These are phyloP conservation scores for Graphilbum ipis-grandicollis DNA, from an alignment of 2,329 filamentous ascomycete species.

Conservation along the genomic window DNA sequence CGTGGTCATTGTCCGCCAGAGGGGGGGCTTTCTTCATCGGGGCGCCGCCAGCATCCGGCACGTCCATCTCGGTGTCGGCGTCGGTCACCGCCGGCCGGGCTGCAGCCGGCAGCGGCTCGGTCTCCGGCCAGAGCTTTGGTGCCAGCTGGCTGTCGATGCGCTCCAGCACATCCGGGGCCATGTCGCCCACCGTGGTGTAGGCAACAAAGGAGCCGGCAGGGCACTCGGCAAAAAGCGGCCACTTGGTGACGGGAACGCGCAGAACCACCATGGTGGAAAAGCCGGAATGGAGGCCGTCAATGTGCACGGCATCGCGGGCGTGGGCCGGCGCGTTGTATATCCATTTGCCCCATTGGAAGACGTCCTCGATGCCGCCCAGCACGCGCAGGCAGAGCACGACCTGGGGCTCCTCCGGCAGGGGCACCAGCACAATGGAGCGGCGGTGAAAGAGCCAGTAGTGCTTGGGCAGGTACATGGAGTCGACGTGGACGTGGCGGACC, in stretches of 20 bases:
- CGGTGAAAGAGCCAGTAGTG: slow-evolving; percentile 6
- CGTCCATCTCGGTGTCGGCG: background rate
- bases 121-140: slow-evolving; percentile 5
- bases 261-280: slow-evolving; percentile 9
- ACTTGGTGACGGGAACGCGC: slow-evolving; percentile 6
- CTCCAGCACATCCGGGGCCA: background rate
- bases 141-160: slow-evolving; percentile 7
- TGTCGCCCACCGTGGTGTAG: slow-evolving; percentile 7
- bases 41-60: too few relatives aligned
- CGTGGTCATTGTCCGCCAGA: too few relatives aligned
- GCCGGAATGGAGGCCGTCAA: slow-evolving; percentile 7
- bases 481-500: background rate
- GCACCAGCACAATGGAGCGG: slow-evolving; percentile 8
- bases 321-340: slow-evolving; percentile 4
- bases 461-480: slow-evolving; percentile 6
- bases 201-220: slow-evolving; percentile 7
- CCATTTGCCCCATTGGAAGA: slow-evolving; percentile 9
- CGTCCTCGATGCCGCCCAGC: slow-evolving; percentile 1
- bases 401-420: slow-evolving; percentile 4
- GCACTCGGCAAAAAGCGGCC: slow-evolving; percentile 6
- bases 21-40: too few relatives aligned
- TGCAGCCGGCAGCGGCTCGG: background rate
- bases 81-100: background rate
- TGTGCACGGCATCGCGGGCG: slow-evolving; percentile 5
- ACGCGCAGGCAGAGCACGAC: slow-evolving; percentile 9